Percentiles rank a stretch among this genome's conserved stretches.
Evolutionary conservation across 1,284 basidiomycete genomes (phyloP).

Genomic region (Tremellales sp.): DNA sequence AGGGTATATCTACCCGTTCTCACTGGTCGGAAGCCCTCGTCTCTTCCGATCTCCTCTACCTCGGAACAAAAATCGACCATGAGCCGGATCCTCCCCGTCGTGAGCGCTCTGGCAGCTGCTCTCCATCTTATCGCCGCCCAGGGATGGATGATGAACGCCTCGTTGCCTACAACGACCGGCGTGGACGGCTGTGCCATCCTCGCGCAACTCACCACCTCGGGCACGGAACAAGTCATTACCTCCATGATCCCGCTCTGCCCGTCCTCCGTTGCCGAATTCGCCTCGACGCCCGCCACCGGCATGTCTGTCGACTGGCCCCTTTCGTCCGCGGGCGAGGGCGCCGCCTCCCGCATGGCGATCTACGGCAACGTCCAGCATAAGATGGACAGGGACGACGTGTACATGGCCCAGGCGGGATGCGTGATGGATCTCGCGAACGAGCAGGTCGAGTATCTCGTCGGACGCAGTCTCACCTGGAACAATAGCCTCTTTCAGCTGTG

Average conservation of each 20-base stretch:
- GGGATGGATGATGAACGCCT: constrained; percentile 3
- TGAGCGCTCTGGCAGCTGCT: too few relatives aligned
- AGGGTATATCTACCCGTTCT: too few relatives aligned
- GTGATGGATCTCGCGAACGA: constrained; percentile 7
- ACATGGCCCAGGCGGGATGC: constrained; percentile 3
- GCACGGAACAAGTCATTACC: not conserved
- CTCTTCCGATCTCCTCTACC: too few relatives aligned
- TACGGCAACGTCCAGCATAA: not conserved
- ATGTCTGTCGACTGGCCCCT: constrained; percentile 1
- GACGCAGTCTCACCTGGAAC: constrained; percentile 6
- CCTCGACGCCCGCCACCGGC: not conserved
- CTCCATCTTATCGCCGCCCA: too few relatives aligned
- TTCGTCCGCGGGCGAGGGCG: not conserved
- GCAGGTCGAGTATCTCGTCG: constrained; percentile 8
- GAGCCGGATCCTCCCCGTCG: too few relatives aligned
- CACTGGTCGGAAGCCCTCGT: too few relatives aligned
- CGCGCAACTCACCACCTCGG: constrained; percentile 1
- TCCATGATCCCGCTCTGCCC: constrained; percentile 3
- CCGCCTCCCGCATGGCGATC: constrained; percentile 1
- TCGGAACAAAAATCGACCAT: too few relatives aligned
- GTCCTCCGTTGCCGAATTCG: not conserved
- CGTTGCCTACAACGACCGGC: not conserved
- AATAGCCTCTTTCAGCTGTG: not conserved
- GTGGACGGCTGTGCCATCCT: constrained; percentile 3
- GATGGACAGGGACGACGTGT: not conserved